Base-by-base conservation (phyloP, 306 rosid genomes). In the Lathyrus tuberosus region DNA sequence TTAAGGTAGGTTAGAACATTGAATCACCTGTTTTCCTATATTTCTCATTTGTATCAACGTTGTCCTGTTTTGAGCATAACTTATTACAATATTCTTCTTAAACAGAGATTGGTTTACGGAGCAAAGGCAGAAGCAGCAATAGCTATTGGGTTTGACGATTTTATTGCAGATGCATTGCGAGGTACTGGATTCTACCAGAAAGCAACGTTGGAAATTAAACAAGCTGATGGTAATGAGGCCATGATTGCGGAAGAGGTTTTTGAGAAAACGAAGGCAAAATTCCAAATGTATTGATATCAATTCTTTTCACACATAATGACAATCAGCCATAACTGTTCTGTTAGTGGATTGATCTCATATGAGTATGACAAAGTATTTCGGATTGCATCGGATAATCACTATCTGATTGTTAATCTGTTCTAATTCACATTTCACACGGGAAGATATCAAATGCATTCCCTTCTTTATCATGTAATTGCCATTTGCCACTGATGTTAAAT, bases 111-210 rank as follows among this genome's bases (percentile, higher is more conserved):
- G 92, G 93, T 92, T 53, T 92, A 92, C 24, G 98, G 98, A 68
- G 98, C 98, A 0, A 82, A 92, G 83, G 98, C 98, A 13, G 98
- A 92, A 75, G 98, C 98, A 35, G 98, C 98, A 20, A 89, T 92
- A 37, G 96, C 98, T 9, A 86, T 92, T 22, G 98, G 98, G 31
- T 92, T 92, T 42, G 98, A 92, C 63, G 98, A 89, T 73, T 92
- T 89, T 71, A 92, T 92, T 56, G 98, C 98, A 0, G 96, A 92
- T 67, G 98, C 96, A 57, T 58, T 92, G 56, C 82, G 98, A 74
- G 98, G 98, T 52, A 92, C 98, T 11, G 95, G 87, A 51, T 82
- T 70, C 79, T 92, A 89, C 48, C 98, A 92, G 89, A 92, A 92
- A 74, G 91, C 96, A 69, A 67, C 79, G 30, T 38, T 92, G 89